Evolutionary conservation across 371 early-diverging fungal species (phyloP), one percentile per base, ranked within the genome.

Genomic region (Haplosporangium sp.): DNA sequence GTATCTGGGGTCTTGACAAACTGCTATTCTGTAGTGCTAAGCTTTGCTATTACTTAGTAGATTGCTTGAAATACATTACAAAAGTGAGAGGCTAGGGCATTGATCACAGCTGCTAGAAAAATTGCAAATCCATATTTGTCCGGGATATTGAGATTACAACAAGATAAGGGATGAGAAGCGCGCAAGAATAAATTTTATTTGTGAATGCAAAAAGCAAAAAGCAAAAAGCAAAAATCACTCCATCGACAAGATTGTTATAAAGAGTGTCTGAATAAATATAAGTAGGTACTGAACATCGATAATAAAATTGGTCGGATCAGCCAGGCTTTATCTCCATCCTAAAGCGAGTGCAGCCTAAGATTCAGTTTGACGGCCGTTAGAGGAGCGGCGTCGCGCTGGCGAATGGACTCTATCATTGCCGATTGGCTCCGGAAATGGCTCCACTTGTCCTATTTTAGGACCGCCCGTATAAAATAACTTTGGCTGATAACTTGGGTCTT

Each of bases 401-500:
- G 58, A 38, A 4, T 55, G 65, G 44, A 10, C 35, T 19, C 50
- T 37, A 0, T 68, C 74, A 34, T 65, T 67, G 42, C 39, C 13
- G 0, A 57, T 85, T 5, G 88, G 87, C 37, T 59, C 68, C 3
- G 92, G 92, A 62, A 92, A 91, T 11, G 87, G 85, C 62, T 89
- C 89, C 72, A 92, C 93, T 64, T 86, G 63, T 10, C 96, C 96
- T 13, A 68, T 67, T 19, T 76, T 65, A 0, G 88, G 85, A 4
- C 95, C 95, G 13, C 65, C 59, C 2, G 91, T 88, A 71, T 88
- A 88, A 75, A 93, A 95, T 19, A 95, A 76, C 69, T 93, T 94
- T 10, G 96, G 96, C 4, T 92, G 87, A 76, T 90, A 96, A 44
- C 88, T 84, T 5, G 87, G 88, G 4, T 92, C 89, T 65, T 94